Evolutionary conservation across 2,329 filamentous ascomycete species (phyloP).

Genomic region (Nemania sp.): DNA sequence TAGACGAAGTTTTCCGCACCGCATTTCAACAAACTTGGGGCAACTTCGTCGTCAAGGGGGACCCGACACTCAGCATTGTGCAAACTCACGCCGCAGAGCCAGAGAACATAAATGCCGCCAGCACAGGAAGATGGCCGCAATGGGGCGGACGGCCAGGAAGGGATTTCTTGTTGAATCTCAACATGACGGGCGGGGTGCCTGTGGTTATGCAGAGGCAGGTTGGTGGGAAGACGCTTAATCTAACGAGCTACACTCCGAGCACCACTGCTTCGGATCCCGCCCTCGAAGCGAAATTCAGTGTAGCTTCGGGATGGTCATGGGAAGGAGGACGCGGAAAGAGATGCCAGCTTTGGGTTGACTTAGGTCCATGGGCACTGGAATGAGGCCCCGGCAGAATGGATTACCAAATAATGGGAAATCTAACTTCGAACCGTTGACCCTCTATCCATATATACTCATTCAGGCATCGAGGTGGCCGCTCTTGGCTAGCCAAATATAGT

Average conservation of each 20-base stretch:
- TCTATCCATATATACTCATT: not conserved
- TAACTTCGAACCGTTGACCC: not conserved
- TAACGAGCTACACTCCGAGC: constrained; percentile 33
- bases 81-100: constrained; percentile 36
- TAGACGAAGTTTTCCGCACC: constrained; percentile 34
- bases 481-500: not conserved
- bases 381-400: not conserved
- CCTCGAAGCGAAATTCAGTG: constrained; percentile 35
- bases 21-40: constrained; percentile 51
- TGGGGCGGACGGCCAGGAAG: constrained; percentile 39
- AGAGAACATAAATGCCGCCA: constrained; percentile 37
- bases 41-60: constrained; percentile 48
- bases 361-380: constrained; percentile 26
- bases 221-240: constrained; percentile 31
- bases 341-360: constrained; percentile 49
- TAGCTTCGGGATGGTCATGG: constrained; percentile 50
- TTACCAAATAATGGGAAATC: not conserved
- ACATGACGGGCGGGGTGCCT: constrained; percentile 48
- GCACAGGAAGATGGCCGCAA: constrained; percentile 40
- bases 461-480: not conserved
- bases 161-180: constrained; percentile 47
- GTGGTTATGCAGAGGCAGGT: constrained; percentile 16
- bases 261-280: constrained; percentile 28
- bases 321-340: constrained; percentile 50
- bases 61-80: constrained; percentile 44